Evolutionary conservation across 345 rosid genomes (phyloP), one percentile per base, ranked within the genome.

Genomic region (Brassica juncea): DNA sequence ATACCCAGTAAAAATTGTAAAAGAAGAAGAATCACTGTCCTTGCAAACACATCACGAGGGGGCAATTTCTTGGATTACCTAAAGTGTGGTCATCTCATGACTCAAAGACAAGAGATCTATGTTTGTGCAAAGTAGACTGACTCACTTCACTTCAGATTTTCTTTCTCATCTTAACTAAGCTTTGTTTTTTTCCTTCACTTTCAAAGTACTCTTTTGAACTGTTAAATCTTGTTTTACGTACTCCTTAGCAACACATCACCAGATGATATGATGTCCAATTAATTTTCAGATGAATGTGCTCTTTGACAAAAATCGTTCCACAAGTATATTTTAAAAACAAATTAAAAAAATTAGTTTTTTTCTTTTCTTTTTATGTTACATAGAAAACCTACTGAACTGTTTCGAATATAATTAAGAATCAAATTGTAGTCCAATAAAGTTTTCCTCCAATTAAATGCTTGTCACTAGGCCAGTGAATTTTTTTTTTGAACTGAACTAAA

Each of bases 11-110:
- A 58, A 67, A 37, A 27, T 37, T 44, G 19, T 14, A 37, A 63
- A 47, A 34, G n/a, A 49, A 23, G 21, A 49, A 25, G 39, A 49
- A 27, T 34, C 34, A 70, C 70, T 77, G 70, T 70, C 80, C 70
- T 77, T 77, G 74, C 74, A 60, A 61, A 68, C 60, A 19, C 75
- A 70, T 77, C 80, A 77, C 80, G 70, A 77, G 75, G 28, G 49
- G 63, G 63, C 63, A 61, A 68, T 49, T 68, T 58, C 73, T 16
- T 28, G 54, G 63, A 47, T 52, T 32, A 70, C 70, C 63, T 70
- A 44, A 69, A 61, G 52, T 58, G 59, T 54, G 57, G 47, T 39
- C 25, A 28, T 69, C 52, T 69, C 67, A 47, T 60, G 63, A 31
- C 54, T 69, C 79, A 57, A 15, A 49, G 19, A 49, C 57, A 19